phyloP scores from a whole-genome alignment of 768 basidiomycete species.

The Amanita polypyramis region DNA sequence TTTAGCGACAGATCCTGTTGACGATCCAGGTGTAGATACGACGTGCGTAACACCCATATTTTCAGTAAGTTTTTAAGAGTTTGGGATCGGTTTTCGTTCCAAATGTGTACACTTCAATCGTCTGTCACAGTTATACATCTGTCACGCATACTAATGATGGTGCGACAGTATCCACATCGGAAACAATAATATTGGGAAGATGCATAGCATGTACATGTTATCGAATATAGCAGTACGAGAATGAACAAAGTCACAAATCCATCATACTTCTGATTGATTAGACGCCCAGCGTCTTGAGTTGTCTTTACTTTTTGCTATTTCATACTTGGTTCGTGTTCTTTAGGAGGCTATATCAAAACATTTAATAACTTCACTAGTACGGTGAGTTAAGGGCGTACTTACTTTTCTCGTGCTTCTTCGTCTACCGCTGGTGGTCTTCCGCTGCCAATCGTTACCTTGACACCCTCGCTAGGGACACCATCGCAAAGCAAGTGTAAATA shows the following conservation, averaged over 20 bases:
- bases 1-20: background rate
- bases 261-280: background rate
- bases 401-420: constrained; percentile 47
- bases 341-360: background rate
- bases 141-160: no score
- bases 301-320: background rate
- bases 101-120: no score
- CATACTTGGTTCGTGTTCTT: background rate
- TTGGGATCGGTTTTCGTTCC: no score
- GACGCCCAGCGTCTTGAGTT: no score
- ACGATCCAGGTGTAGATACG: background rate
- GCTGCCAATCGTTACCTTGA: constrained; percentile 58
- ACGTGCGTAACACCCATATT: constrained; percentile 6
- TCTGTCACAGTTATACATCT: no score
- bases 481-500: constrained; percentile 62
- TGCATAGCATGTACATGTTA: background rate
- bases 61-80: background rate
- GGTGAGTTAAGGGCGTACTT: constrained; percentile 14
- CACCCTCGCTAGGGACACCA: constrained; percentile 55
- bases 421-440: constrained; percentile 54
- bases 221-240: background rate
- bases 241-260: background rate
- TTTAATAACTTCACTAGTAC: background rate
- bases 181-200: background rate
- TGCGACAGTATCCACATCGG: background rate